These are phyloP conservation scores for Claviceps paspali DNA, from an alignment of 2,329 filamentous ascomycete genomes.

Conservation along the genomic window DNA sequence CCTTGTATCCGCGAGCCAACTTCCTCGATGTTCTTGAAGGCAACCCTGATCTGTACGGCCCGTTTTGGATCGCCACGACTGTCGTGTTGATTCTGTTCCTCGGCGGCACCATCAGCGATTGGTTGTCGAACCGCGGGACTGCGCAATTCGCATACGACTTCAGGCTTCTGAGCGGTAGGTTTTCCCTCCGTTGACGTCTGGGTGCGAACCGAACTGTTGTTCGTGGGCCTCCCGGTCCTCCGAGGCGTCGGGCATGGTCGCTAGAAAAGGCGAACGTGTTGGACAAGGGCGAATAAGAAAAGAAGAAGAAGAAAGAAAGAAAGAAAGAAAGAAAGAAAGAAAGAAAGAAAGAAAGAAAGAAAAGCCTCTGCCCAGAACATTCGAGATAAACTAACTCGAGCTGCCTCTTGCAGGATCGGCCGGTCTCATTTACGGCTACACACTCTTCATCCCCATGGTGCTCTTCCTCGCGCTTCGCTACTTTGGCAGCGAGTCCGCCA, in stretches of 20 bases:
- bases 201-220: no score
- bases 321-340: no score
- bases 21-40: slow-evolving; percentile 96
- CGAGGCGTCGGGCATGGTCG: no score
- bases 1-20: slow-evolving; percentile 82
- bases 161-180: slow-evolving; percentile 62
- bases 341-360: no score
- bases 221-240: no score
- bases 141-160: slow-evolving; percentile 86
- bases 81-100: slow-evolving; percentile 92
- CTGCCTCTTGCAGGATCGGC: slow-evolving; percentile 46
- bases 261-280: no score
- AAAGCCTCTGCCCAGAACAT: no score
- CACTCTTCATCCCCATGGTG: slow-evolving; percentile 65
- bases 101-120: slow-evolving; percentile 88
- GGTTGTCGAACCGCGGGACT: slow-evolving; percentile 53
- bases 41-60: slow-evolving; percentile 91
- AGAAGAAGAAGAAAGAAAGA: no score
- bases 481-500: slow-evolving; percentile 88
- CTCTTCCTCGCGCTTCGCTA: slow-evolving; percentile 84
- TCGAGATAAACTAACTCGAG: neutral
- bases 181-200: no score
- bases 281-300: no score
- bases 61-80: slow-evolving; percentile 97
- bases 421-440: slow-evolving; percentile 91